Evolutionary conservation across 1,284 basidiomycete genomes (phyloP).

Genomic region (Trametes sp.): DNA sequence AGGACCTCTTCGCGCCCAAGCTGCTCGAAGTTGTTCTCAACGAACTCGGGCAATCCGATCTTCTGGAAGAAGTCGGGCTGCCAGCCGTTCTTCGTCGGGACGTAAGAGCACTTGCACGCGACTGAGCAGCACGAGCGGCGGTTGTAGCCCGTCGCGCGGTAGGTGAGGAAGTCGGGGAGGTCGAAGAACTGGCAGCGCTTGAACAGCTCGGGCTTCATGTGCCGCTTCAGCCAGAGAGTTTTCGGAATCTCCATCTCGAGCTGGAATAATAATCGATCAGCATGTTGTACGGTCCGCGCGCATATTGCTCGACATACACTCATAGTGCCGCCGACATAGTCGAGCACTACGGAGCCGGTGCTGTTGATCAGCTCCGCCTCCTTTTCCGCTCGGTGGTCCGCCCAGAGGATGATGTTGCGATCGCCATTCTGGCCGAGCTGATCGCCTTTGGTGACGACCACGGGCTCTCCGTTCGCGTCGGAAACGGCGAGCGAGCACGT

Average conservation of each 20-base stretch:
- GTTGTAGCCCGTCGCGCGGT: slow-evolving; percentile 82
- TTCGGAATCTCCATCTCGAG: slow-evolving; percentile 98
- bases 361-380: slow-evolving; percentile 93
- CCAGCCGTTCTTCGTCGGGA: slow-evolving; percentile 88
- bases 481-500: slow-evolving; percentile 96
- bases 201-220: slow-evolving; percentile 84
- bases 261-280: slow-evolving; percentile 47
- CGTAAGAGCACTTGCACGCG: slow-evolving; percentile 96
- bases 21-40: slow-evolving; percentile 74
- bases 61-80: slow-evolving; percentile 85
- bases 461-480: slow-evolving; percentile 76
- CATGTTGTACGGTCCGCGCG: too few relatives aligned
- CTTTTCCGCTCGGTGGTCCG: slow-evolving; percentile 92
- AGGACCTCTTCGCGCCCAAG: slow-evolving; percentile 79
- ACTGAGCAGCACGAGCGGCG: slow-evolving; percentile 93
- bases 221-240: slow-evolving; percentile 93
- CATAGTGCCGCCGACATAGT: slow-evolving; percentile 97
- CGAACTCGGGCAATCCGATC: slow-evolving; percentile 82
- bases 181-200: slow-evolving; percentile 93
- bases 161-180: slow-evolving; percentile 96
- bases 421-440: slow-evolving; percentile 70
- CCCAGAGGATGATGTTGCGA: slow-evolving; percentile 91
- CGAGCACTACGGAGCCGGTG: slow-evolving; percentile 85
- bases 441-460: slow-evolving; percentile 81
- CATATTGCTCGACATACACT: slow-evolving; percentile 66